Evolutionary conservation across 805 yeast species (phyloP).

Genomic region (Candida manassasensis): DNA sequence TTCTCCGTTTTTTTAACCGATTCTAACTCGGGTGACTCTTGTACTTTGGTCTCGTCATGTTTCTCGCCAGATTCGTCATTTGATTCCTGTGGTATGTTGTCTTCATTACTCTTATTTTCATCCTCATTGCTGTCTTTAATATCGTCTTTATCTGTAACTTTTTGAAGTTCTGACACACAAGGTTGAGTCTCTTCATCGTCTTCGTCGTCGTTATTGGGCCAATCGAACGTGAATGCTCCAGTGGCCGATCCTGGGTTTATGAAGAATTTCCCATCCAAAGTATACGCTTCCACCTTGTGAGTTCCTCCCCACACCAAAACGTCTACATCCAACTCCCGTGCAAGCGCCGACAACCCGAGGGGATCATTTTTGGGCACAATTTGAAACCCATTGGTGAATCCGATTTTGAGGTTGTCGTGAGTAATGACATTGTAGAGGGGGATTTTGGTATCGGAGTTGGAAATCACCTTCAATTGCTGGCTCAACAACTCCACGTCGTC

Average conservation of each 20-base stretch:
- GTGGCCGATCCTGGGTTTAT: slow-evolving; percentile 97
- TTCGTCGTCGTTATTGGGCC: slow-evolving; percentile 51
- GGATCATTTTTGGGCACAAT: slow-evolving; percentile 86
- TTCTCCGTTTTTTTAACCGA: slow-evolving; percentile 11
- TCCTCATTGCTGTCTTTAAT: slow-evolving; percentile 22
- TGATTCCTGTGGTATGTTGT: slow-evolving; percentile 31
- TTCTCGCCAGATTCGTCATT: slow-evolving; percentile 24
- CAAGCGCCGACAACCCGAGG: slow-evolving; percentile 71
- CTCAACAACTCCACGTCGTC: slow-evolving; percentile 46
- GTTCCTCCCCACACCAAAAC: slow-evolving; percentile 90
- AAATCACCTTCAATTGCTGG: slow-evolving; percentile 23
- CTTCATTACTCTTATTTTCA: slow-evolving; percentile 47
- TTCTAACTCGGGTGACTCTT: slow-evolving; percentile 2
- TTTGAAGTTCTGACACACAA: slow-evolving; percentile 24
- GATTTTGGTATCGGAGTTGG: slow-evolving; percentile 22
- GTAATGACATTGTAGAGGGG: slow-evolving; percentile 64
- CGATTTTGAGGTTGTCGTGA: slow-evolving; percentile 71
- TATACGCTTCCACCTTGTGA: slow-evolving; percentile 88
- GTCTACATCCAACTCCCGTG: slow-evolving; percentile 90
- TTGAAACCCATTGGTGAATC: slow-evolving; percentile 80
- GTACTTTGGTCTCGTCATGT: slow-evolving; percentile 6
- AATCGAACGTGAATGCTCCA: slow-evolving; percentile 71
- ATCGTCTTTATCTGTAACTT: slow-evolving; percentile 26
- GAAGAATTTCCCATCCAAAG: slow-evolving; percentile 87
- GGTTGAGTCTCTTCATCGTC: slow-evolving; percentile 40